Conservation (phyloP, 1,284 basidiomycete genomes). For the Ustilago loliicola region DNA sequence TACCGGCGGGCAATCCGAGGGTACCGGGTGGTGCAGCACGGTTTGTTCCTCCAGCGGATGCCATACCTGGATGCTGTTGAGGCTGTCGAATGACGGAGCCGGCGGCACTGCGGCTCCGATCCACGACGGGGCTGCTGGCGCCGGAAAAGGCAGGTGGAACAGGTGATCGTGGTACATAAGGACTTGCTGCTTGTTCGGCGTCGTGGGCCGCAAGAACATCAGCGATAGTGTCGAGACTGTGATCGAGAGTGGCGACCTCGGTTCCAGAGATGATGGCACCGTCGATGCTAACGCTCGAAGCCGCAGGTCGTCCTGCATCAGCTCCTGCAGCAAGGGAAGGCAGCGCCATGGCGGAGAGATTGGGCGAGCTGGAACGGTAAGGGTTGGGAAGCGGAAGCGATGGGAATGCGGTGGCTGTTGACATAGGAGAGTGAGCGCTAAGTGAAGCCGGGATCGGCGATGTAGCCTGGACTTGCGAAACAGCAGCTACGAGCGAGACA, state of each 20-base stretch:
- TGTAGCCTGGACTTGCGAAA: constrained; percentile 31
- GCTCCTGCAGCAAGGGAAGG: constrained; percentile 39
- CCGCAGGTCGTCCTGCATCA: constrained; percentile 48
- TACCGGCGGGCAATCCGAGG: constrained; percentile 26
- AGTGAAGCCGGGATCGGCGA: constrained; percentile 15
- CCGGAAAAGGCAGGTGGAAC: constrained; percentile 26
- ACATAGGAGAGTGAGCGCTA: constrained; percentile 35
- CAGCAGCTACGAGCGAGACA: constrained; percentile 37
- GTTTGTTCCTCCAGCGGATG: constrained; percentile 16
- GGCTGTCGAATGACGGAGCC: constrained; percentile 33
- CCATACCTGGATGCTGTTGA: constrained; percentile 38
- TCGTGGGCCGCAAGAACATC: constrained; percentile 57
- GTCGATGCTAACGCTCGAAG: constrained; percentile 65
- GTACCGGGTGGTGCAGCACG: constrained; percentile 26
- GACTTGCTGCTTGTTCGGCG: constrained; percentile 51
- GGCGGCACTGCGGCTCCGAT: constrained; percentile 24
- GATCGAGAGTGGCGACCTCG: constrained; percentile 57
- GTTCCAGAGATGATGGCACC: constrained; percentile 66
- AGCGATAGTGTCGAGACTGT: constrained; percentile 62
- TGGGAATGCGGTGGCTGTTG: constrained; percentile 58
- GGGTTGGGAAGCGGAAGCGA: constrained; percentile 63
- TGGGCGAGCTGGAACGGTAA: constrained; percentile 57
- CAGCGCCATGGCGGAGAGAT: constrained; percentile 48
- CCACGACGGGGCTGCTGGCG: constrained; percentile 36
- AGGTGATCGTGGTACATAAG: constrained; percentile 51